Conservation (phyloP, 2,329 filamentous ascomycete genomes). For the Thielaviopsis musarum region DNA sequence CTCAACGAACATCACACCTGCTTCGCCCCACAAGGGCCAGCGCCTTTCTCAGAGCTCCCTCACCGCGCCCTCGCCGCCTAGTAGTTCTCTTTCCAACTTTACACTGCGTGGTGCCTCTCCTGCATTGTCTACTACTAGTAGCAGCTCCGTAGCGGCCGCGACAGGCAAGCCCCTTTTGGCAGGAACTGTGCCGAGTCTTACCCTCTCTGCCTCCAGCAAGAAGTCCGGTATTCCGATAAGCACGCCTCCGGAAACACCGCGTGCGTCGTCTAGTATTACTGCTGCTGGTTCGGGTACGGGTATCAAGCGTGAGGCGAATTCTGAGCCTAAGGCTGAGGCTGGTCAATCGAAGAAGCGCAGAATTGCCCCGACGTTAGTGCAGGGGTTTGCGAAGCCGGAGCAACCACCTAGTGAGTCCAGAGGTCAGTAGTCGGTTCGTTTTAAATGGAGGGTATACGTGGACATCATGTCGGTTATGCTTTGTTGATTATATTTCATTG, state of each 20-base stretch:
- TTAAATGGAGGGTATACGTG: background rate
- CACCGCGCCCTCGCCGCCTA: constrained; percentile 39
- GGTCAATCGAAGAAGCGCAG: constrained; percentile 49
- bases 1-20: constrained; percentile 43
- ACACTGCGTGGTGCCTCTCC: constrained; percentile 3
- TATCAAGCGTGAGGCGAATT: constrained; percentile 39
- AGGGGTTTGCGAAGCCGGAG: constrained; percentile 4
- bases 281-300: constrained; percentile 19
- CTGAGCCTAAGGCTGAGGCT: constrained; percentile 35
- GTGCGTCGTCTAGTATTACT: constrained; percentile 15
- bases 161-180: constrained; percentile 41
- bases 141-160: constrained; percentile 23
- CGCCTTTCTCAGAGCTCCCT: constrained; percentile 33
- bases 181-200: constrained; percentile 59
- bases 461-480: background rate
- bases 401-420: background rate
- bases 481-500: background rate
- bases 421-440: background rate
- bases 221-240: constrained; percentile 54
- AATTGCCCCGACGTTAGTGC: constrained; percentile 42
- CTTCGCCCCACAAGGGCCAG: constrained; percentile 39
- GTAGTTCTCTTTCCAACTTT: constrained; percentile 18
- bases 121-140: constrained; percentile 42
- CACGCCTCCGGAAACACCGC: constrained; percentile 80
- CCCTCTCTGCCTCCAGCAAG: constrained; percentile 53